Base-by-base conservation (phyloP, 2,329 filamentous ascomycete genomes). In the Aspergillus sp. region DNA sequence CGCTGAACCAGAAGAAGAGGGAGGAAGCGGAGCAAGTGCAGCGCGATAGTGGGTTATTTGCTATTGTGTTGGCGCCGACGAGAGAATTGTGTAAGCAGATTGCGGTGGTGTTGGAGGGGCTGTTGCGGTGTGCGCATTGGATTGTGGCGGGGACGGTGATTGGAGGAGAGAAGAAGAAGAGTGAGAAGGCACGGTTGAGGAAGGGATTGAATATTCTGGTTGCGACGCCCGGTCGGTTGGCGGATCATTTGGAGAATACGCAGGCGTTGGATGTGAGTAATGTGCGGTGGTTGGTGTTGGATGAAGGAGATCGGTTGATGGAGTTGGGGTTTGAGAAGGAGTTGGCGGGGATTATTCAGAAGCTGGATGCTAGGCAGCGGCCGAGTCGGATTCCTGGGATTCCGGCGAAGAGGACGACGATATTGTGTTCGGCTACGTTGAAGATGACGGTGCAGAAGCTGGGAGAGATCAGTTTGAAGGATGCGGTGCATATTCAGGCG, bases 221-320 rank as follows among this genome's bases (percentile, higher is more conserved):
- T 44, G 95, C 95, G 3, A 99, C 95, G 0, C 95, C 95, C 0
- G 95, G 95, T 70, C 86, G 95, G 62, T 81, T 99, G 60, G 90
- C 88, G 3, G 95, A 99, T 79, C 95, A 99, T 76, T 79, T 99
- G 51, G 89, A 96, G 68, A 92, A 97, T 72, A 99, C 95, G 0
- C 88, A 96, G 75, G 92, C 89, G 0, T 81, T 99, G 55, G 91
- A 95, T 65, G 87, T 98, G 42, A 90, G 90, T 69, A 93, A 89
- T 21, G 94, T 97, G 4, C 84, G 94, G 61, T 99, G 95, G 95
- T 80, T 99, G 23, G 88, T 99, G 2, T 83, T 99, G 5, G 95
- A 99, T 70, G 95, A 99, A 77, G 95, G 95, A 30, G 95, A 99
- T 82, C 86, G 95, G n/a, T 81, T 99, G 73, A 97, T 99, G 94